phyloP scores from a whole-genome alignment of 2,329 filamentous ascomycete genomes.

The Madurella mycetomatis region DNA sequence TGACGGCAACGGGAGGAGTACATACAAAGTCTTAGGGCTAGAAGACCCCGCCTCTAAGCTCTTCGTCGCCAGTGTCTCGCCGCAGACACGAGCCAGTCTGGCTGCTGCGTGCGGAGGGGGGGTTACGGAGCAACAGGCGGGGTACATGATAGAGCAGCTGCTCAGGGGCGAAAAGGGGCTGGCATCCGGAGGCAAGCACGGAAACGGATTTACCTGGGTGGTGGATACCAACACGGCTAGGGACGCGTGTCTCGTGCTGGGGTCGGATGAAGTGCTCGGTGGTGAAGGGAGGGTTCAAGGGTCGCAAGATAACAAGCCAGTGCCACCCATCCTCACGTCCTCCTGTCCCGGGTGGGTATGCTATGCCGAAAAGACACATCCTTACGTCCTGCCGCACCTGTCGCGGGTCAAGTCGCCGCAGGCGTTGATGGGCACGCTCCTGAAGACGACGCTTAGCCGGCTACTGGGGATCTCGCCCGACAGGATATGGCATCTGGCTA shows the following conservation, averaged over 20 bases:
- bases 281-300: constrained; percentile 26
- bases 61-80: constrained; percentile 89
- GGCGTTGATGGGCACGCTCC: constrained; percentile 79
- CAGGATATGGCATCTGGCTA: constrained; percentile 86
- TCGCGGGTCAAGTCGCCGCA: constrained; percentile 92
- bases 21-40: constrained; percentile 44
- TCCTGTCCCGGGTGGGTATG: constrained; percentile 98
- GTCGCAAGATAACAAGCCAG: constrained; percentile 21
- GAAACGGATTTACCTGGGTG: constrained; percentile 81
- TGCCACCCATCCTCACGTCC: constrained; percentile 70
- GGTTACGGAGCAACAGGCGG: constrained; percentile 67
- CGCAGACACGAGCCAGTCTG: constrained; percentile 83
- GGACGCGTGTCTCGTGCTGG: constrained; percentile 76
- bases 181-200: constrained; percentile 62
- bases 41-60: constrained; percentile 63
- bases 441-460: constrained; percentile 80
- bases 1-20: constrained; percentile 22
- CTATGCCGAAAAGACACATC: constrained; percentile 97
- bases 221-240: constrained; percentile 83
- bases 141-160: constrained; percentile 77
- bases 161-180: constrained; percentile 68
- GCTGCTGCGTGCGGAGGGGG: constrained; percentile 75
- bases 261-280: constrained; percentile 63
- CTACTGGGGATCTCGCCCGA: constrained; percentile 67
- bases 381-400: constrained; percentile 84